Conservation (phyloP, 179 eudicot genomes). For the Pouteria campechiana region DNA sequence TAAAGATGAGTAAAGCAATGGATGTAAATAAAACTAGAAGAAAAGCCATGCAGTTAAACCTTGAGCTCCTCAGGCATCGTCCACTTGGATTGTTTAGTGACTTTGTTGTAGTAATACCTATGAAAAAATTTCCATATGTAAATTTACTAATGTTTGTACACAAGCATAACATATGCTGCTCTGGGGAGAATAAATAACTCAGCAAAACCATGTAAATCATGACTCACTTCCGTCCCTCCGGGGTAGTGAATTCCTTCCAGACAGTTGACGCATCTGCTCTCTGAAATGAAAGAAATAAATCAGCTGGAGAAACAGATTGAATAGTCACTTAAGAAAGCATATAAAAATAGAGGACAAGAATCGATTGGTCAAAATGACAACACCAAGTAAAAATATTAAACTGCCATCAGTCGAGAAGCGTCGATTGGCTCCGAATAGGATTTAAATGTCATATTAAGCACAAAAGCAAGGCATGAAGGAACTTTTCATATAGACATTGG, state of each 20-base stretch:
- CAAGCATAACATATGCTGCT: no score
- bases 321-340: no score
- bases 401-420: no score
- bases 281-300: conserved; percentile 31
- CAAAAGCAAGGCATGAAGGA: no score
- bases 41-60: conserved; percentile 27
- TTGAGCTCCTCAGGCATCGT: conserved; percentile 86
- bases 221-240: conserved; percentile 84
- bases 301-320: background rate
- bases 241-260: conserved; percentile 94
- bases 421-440: no score
- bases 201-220: conserved; percentile 1
- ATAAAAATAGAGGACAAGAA: no score
- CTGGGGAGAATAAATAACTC: no score
- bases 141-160: no score
- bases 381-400: no score
- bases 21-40: background rate
- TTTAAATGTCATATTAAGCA: no score
- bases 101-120: conserved; percentile 91
- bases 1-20: background rate
- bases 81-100: conserved; percentile 94
- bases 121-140: conserved; percentile 3
- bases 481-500: no score
- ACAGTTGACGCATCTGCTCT: conserved; percentile 96
- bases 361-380: no score